These are phyloP conservation scores for Apiotrichum porosum DNA, from an alignment of 1,284 basidiomycete species.

Conservation along the genomic window DNA sequence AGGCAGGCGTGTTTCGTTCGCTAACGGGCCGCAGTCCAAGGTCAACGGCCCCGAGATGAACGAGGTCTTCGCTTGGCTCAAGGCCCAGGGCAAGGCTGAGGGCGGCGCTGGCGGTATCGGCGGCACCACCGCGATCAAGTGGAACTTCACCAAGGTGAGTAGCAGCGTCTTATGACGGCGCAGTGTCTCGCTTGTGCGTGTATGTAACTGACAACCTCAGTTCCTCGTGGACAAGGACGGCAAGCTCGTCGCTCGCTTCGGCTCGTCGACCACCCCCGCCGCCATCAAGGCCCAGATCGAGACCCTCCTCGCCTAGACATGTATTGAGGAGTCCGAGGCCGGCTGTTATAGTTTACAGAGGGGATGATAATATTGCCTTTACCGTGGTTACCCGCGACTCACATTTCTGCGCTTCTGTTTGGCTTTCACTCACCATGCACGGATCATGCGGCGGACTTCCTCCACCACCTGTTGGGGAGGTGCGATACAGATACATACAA, in stretches of 20 bases:
- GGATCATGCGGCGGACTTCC: no score
- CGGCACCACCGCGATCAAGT: conserved; percentile 44
- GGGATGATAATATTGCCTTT: no score
- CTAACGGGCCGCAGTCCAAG: conserved; percentile 64
- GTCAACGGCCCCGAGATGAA: conserved; percentile 78
- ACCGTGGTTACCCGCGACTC: no score
- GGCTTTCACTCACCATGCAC: no score
- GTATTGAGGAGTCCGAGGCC: background rate
- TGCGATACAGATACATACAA: no score
- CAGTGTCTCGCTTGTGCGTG: background rate
- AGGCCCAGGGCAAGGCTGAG: conserved; percentile 49
- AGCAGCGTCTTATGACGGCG: no score
- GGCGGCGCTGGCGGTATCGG: conserved; percentile 25
- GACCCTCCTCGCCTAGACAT: conserved; percentile 32
- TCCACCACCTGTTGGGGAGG: no score
- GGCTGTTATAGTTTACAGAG: background rate
- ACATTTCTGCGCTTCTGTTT: background rate
- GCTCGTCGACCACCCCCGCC: conserved; percentile 35
- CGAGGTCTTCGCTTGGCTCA: conserved; percentile 80
- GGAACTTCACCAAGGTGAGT: conserved; percentile 26
- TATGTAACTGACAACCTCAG: background rate
- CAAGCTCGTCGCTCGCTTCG: conserved; percentile 34
- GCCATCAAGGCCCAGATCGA: conserved; percentile 35
- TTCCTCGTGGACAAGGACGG: conserved; percentile 37
- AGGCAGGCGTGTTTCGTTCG: no score